Conservation (phyloP, 371 early-diverging fungal genomes). For the Mortierella sp. region DNA sequence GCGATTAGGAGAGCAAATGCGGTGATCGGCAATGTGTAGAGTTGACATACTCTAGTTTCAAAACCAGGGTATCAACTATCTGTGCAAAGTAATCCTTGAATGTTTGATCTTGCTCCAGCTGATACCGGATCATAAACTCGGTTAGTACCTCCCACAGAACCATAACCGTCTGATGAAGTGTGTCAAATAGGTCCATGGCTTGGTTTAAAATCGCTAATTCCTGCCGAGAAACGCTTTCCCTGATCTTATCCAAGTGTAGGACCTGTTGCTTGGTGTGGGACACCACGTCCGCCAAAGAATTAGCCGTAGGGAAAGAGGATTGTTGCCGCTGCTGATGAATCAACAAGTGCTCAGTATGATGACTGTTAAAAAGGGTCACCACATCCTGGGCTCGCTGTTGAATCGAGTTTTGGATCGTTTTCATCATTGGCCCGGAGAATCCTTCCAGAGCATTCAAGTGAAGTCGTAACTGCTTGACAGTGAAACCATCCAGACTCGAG, state of each 20-base stretch:
- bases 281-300: constrained; percentile 3
- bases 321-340: constrained; percentile 1
- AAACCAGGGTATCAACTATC: constrained; percentile 13
- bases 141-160: constrained; percentile 36
- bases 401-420: constrained; percentile 25
- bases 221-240: neutral
- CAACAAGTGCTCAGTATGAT: neutral
- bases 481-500: constrained; percentile 26
- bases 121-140: constrained; percentile 39
- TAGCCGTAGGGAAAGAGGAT: neutral
- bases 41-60: constrained; percentile 32
- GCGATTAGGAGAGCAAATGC: no score
- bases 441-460: constrained; percentile 27
- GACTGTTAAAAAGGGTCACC: neutral
- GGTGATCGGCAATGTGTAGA: no score
- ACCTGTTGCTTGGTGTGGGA: neutral
- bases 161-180: constrained; percentile 15
- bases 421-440: constrained; percentile 9
- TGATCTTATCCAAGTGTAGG: constrained; percentile 6
- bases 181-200: constrained; percentile 15
- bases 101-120: constrained; percentile 25
- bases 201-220: constrained; percentile 9
- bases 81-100: constrained; percentile 33
- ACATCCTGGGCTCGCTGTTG: constrained; percentile 15
- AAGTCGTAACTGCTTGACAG: constrained; percentile 22